A percentile compares a stretch with the other conserved stretches of the same genome.
phyloP scores from a whole-genome alignment of 139 green algal genomes.

The Coelastrella sp. region DNA sequence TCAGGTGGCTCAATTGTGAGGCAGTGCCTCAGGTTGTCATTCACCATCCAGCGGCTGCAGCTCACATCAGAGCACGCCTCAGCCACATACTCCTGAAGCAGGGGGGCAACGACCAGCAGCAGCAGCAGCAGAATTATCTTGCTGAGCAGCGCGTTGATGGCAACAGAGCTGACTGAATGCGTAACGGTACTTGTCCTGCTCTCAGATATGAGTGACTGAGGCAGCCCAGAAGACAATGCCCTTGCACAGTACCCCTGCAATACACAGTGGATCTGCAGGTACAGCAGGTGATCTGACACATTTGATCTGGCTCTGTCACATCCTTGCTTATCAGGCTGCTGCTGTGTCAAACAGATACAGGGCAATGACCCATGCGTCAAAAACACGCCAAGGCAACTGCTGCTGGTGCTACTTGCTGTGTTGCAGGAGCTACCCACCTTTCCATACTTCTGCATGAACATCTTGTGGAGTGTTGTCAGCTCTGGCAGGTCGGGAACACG shows the following conservation, averaged over 20 bases:
- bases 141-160: not conserved
- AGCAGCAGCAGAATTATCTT: not conserved
- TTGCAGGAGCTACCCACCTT: not conserved
- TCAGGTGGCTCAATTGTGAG: slow-evolving; percentile 63
- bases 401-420: too few species aligned
- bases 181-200: not conserved
- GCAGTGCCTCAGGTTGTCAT: slow-evolving; percentile 63
- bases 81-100: slow-evolving; percentile 58
- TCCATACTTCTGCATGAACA: slow-evolving; percentile 78
- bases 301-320: too few species aligned
- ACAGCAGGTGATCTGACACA: too few species aligned
- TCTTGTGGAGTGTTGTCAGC: slow-evolving; percentile 62
- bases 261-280: too few species aligned
- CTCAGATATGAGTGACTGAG: not conserved
- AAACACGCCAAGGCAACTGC: too few species aligned
- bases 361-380: too few species aligned
- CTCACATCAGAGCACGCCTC: slow-evolving; percentile 54
- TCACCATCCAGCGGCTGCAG: slow-evolving; percentile 66
- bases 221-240: not conserved
- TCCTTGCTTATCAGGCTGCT: not conserved
- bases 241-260: too few species aligned
- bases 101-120: not conserved
- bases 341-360: not conserved
- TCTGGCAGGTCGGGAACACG: slow-evolving; percentile 75
- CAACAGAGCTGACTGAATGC: not conserved